These are phyloP conservation scores for Tremella yokohamensis DNA, from an alignment of 768 basidiomycete species.

Conservation along the genomic window DNA sequence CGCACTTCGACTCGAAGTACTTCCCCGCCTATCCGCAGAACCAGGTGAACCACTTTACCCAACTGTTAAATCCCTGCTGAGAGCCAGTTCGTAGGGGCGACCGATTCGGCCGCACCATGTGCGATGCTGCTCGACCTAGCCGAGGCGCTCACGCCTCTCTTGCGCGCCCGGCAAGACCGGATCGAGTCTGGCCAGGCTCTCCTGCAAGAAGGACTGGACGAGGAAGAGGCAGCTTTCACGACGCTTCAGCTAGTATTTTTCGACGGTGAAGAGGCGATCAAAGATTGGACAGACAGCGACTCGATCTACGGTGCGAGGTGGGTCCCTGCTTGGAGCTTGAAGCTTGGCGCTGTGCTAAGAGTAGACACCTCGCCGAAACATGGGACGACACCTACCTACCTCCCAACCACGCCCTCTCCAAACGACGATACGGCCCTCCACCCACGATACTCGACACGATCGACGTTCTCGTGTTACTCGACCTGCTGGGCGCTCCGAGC, in stretches of 20 bases:
- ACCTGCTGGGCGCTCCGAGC: conserved; percentile 75
- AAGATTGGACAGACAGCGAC: conserved; percentile 80
- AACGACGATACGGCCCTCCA: conserved; percentile 52
- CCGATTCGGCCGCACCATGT: conserved; percentile 92
- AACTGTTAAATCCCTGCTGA: background rate
- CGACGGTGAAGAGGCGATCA: conserved; percentile 96
- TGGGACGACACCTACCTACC: conserved; percentile 71
- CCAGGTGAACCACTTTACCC: conserved; percentile 57
- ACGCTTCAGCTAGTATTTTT: conserved; percentile 92
- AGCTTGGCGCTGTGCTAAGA: too few species aligned
- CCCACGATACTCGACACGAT: conserved; percentile 70
- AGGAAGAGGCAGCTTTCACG: conserved; percentile 69
- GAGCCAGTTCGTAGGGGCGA: conserved; percentile 86
- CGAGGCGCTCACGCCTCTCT: conserved; percentile 63
- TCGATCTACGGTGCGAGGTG: conserved; percentile 94
- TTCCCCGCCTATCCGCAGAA: conserved; percentile 67
- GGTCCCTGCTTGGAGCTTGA: conserved; percentile 9
- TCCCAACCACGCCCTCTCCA: conserved; percentile 58
- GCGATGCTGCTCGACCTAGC: conserved; percentile 91
- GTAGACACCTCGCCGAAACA: conserved; percentile 78
- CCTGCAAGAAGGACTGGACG: conserved; percentile 56
- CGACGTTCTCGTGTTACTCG: conserved; percentile 87
- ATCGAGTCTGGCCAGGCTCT: conserved; percentile 62
- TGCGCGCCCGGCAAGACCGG: conserved; percentile 53
- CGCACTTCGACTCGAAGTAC: conserved; percentile 92